phyloP scores from a whole-genome alignment of 163 green algal species.

The Scenedesmus sp. region DNA sequence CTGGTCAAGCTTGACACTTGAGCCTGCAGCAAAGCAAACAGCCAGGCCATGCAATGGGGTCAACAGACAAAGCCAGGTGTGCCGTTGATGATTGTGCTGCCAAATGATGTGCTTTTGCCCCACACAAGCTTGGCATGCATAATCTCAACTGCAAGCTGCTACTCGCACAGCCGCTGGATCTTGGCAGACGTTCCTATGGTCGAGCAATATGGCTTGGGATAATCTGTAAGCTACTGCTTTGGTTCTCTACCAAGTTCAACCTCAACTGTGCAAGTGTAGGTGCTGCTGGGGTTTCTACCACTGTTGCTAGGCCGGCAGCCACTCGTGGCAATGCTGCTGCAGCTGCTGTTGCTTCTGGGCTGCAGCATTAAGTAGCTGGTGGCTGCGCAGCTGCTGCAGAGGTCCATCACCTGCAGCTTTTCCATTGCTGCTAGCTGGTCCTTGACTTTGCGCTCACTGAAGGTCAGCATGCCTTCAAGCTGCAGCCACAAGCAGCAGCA shows the following conservation, averaged over 20 bases:
- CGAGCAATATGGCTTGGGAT: no score
- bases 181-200: no score
- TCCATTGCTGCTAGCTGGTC: slow-evolving; percentile 38
- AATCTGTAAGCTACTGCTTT: no score
- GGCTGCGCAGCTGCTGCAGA: background rate
- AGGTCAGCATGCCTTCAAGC: slow-evolving; percentile 43
- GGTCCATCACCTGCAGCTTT: slow-evolving; percentile 14
- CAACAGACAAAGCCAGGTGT: background rate
- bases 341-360: no score
- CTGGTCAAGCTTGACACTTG: slow-evolving; percentile 9
- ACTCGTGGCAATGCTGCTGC: background rate
- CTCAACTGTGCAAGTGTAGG: background rate
- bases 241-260: background rate
- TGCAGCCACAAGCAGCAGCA: background rate
- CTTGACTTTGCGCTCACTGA: slow-evolving; percentile 48
- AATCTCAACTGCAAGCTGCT: no score
- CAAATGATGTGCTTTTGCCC: no score
- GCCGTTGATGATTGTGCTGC: background rate
- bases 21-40: slow-evolving; percentile 13
- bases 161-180: background rate
- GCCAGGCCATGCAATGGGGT: background rate
- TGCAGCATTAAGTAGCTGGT: background rate
- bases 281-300: background rate
- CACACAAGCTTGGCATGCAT: no score
- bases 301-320: background rate